Evolutionary conservation across 1,139 yeast genomes (phyloP).

Genomic region (Zygosaccharomyces sapae): DNA sequence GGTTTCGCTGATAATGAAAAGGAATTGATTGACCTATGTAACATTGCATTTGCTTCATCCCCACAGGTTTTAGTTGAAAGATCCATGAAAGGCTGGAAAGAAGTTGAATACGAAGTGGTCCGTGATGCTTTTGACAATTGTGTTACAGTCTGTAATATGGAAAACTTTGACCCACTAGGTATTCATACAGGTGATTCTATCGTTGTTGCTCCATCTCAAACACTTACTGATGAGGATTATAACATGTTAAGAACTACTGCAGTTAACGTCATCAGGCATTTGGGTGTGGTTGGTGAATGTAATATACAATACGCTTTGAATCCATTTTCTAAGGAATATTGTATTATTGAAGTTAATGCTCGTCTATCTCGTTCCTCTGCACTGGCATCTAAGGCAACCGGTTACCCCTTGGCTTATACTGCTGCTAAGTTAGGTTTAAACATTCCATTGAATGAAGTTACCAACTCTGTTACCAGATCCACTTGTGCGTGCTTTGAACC

Average conservation of each 20-base stretch:
- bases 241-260: conserved; percentile 98
- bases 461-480: conserved; percentile 89
- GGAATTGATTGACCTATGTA: conserved; percentile 79
- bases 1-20: conserved; percentile 92
- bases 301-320: conserved; percentile 96
- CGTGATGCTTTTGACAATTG: conserved; percentile 97
- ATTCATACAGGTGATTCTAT: conserved; percentile 99
- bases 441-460: conserved; percentile 87
- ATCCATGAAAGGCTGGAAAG: conserved; percentile 99
- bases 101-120: conserved; percentile 97
- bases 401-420: conserved; percentile 96
- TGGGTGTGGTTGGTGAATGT: conserved; percentile 99
- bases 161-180: conserved; percentile 97
- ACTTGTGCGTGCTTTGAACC: conserved; percentile 98
- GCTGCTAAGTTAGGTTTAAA: conserved; percentile 96
- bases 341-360: conserved; percentile 97
- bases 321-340: conserved; percentile 90
- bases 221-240: conserved; percentile 94
- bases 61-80: conserved; percentile 95
- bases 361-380: conserved; percentile 98
- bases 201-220: conserved; percentile 98
- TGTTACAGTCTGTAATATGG: conserved; percentile 99
- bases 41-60: conserved; percentile 89
- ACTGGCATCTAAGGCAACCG: conserved; percentile 97
- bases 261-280: conserved; percentile 91